phyloP scores from a whole-genome alignment of 768 basidiomycete genomes.

The Favolaschia claudopus region DNA sequence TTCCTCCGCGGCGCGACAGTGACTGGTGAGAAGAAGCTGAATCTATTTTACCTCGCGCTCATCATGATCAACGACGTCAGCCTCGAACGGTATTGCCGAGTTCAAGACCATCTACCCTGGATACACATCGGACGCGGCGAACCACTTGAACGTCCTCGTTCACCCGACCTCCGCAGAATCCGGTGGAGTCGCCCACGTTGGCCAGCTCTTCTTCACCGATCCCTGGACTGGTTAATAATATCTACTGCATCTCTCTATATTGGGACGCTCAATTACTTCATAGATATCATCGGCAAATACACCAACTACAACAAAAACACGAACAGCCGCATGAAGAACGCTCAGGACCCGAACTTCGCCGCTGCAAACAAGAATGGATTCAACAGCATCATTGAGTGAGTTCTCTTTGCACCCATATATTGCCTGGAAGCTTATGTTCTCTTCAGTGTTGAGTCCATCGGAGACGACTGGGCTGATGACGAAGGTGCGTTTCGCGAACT shows the following conservation, averaged over 20 bases:
- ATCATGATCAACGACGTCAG: neutral
- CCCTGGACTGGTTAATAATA: constrained; percentile 34
- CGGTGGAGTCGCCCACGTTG: constrained; percentile 40
- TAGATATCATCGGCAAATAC: constrained; percentile 35
- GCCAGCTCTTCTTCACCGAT: constrained; percentile 50
- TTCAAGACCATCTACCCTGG: constrained; percentile 48
- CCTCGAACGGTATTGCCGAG: constrained; percentile 46
- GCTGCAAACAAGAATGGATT: constrained; percentile 34
- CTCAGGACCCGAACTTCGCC: constrained; percentile 38
- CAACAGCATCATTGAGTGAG: constrained; percentile 38
- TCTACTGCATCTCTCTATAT: neutral
- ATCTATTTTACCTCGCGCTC: neutral
- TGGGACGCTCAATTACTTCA: neutral
- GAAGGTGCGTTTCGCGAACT: no score
- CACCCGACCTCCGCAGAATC: constrained; percentile 37
- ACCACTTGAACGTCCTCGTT: constrained; percentile 47
- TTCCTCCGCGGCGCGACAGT: constrained; percentile 45
- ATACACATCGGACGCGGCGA: constrained; percentile 42
- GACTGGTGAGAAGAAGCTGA: constrained; percentile 25
- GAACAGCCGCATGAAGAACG: constrained; percentile 35
- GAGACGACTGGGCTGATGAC: constrained; percentile 42
- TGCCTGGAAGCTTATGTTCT: neutral
- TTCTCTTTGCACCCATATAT: neutral
- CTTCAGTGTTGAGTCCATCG: constrained; percentile 33
- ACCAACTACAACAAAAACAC: constrained; percentile 41